These are phyloP conservation scores for Diplodia corticola DNA, from an alignment of 2,329 filamentous ascomycete species.

Conservation along the genomic window DNA sequence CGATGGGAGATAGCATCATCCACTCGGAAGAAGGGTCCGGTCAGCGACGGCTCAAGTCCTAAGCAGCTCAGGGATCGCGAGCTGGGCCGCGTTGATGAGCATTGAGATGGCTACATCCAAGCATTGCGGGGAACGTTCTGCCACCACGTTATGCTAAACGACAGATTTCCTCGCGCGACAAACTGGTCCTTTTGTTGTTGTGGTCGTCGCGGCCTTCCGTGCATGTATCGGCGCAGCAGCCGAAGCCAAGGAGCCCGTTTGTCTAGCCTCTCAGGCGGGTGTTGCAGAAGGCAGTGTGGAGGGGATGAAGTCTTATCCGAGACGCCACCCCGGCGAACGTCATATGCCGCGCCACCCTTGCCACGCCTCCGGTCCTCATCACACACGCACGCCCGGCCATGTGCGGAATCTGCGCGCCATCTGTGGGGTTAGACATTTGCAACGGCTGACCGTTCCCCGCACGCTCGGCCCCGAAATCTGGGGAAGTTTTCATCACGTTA, in stretches of 20 bases:
- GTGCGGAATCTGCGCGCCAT: conserved; percentile 7
- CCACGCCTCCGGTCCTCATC: background rate
- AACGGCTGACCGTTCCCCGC: background rate
- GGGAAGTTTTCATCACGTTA: background rate
- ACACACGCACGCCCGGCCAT: background rate
- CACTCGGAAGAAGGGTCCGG: conserved; percentile 5
- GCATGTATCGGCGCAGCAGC: background rate
- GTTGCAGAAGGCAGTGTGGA: conserved; percentile 9
- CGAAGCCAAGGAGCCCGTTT: background rate
- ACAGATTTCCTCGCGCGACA: background rate
- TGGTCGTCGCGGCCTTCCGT: background rate
- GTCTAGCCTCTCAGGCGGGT: background rate
- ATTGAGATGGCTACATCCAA: background rate
- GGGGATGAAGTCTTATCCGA: background rate
- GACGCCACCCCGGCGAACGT: conserved; percentile 1
- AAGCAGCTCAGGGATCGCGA: background rate
- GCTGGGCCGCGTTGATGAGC: background rate
- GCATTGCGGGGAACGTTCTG: background rate
- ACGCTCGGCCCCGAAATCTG: background rate
- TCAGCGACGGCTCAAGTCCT: conserved; percentile 18
- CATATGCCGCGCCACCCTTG: background rate
- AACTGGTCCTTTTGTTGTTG: background rate
- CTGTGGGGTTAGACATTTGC: background rate
- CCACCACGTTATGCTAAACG: background rate
- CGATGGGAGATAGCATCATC: conserved; percentile 16